Evolutionary conservation across 2,329 filamentous ascomycete genomes (phyloP), one percentile per base, ranked within the genome.

Genomic region (Colletotrichum musicola): DNA sequence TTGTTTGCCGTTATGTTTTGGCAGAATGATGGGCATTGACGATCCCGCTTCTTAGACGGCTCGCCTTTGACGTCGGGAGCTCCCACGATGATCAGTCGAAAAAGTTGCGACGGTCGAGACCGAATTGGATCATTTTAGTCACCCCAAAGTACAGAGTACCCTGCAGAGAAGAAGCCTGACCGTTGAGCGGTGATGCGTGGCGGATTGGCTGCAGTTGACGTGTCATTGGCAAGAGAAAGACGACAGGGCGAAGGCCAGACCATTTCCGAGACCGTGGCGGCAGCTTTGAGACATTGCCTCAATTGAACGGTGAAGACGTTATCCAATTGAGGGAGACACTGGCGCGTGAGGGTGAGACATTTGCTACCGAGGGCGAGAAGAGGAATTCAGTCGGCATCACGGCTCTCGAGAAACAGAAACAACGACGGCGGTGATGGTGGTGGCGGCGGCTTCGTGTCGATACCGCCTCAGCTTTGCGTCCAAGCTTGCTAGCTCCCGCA

Each of bases 101-200:
- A 35, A 30, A 53, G 62, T 49, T 27, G 18, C 42, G 18, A 40
- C 16, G 61, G 42, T 40, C 54, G 54, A 55, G 50, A 60, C 62
- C 47, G 42, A 10, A 51, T 51, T 54, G 13, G 30, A 16, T 60
- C 47, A 57, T 54, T 16, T 44, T 40, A n/a, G 27, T 5, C 30
- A 35, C 2, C 30, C 7, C 30, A 35, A 35, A 5, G 30, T 35
- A 35, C 30, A 35, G 30, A 35, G 30, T 10, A 9, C 30, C 10
- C 30, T 35, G 61, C 30, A 49, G 47, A 27, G 38, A 59, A 54
- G 40, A 50, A 38, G n/a, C 27, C 30, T 35, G 30, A 35, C 6
- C 54, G 42, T 60, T 65, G 55, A 60, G 61, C 62, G 62, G 65
- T 68, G 65, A 68, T 55, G 35, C 25, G 50, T 68, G 55, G 54